phyloP scores from a whole-genome alignment of 345 rosid species.

The Streptanthus diversifolius region DNA sequence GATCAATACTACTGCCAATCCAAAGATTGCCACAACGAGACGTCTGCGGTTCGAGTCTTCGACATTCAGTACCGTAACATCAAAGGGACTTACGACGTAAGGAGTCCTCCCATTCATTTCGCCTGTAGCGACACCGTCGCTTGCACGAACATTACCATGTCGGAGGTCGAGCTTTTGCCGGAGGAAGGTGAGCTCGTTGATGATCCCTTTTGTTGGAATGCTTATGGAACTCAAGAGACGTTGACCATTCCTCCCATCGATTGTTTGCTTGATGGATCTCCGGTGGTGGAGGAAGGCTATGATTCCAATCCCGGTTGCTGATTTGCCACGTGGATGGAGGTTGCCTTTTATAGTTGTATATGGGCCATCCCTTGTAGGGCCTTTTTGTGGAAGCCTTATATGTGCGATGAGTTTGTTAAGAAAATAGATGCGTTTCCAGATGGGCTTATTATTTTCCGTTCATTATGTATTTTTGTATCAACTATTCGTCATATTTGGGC shows the following conservation, averaged over 20 bases:
- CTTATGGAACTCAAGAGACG: constrained; percentile 84
- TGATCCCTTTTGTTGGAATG: constrained; percentile 98
- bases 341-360: constrained; percentile 9
- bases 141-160: constrained; percentile 85
- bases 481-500: background rate
- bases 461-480: background rate
- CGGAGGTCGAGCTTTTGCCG: constrained; percentile 89
- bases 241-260: constrained; percentile 73
- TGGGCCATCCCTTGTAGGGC: constrained; percentile 68
- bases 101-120: constrained; percentile 78
- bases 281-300: constrained; percentile 39
- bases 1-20: constrained; percentile 85
- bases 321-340: constrained; percentile 1
- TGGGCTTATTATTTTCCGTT: background rate
- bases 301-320: constrained; percentile 43
- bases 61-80: constrained; percentile 69
- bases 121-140: constrained; percentile 93
- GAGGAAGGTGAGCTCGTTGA: constrained; percentile 81
- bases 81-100: constrained; percentile 83
- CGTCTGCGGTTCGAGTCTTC: constrained; percentile 76
- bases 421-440: background rate
- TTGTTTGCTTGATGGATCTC: constrained; percentile 76
- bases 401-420: constrained; percentile 55
- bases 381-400: constrained; percentile 40
- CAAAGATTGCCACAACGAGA: constrained; percentile 65